Conservation (phyloP, 495 filamentous ascomycete genomes). For the Penicillium simplicissimum region DNA sequence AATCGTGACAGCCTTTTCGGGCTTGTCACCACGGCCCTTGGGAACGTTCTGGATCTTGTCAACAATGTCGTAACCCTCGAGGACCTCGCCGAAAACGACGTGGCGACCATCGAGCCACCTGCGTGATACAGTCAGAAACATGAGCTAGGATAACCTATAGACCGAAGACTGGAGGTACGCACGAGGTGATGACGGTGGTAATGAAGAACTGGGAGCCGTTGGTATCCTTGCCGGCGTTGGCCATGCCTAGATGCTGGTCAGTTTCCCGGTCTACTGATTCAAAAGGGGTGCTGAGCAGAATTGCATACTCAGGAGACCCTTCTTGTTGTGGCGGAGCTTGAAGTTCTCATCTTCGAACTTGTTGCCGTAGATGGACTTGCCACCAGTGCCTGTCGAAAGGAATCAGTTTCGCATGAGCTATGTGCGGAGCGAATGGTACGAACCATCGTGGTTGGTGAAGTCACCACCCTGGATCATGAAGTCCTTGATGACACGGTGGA, state of each 20-base stretch:
- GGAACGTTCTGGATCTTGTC: slow-evolving; percentile 79
- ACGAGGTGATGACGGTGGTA: slow-evolving; percentile 81
- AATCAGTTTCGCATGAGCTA: slow-evolving; percentile 14
- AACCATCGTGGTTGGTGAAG: slow-evolving; percentile 90
- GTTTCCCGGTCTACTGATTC: slow-evolving; percentile 8
- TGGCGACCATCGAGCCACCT: slow-evolving; percentile 89
- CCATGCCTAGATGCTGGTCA: slow-evolving; percentile 72
- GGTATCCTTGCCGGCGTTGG: slow-evolving; percentile 96
- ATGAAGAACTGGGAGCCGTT: slow-evolving; percentile 99
- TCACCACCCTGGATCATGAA: slow-evolving; percentile 99
- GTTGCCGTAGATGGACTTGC: slow-evolving; percentile 95
- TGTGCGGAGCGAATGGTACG: slow-evolving; percentile 2
- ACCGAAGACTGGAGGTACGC: slow-evolving; percentile 33
- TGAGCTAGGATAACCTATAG: neutral
- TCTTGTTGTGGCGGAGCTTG: slow-evolving; percentile 86
- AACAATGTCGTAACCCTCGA: slow-evolving; percentile 90
- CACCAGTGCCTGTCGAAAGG: slow-evolving; percentile 68
- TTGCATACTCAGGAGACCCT: slow-evolving; percentile 59
- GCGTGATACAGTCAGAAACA: neutral
- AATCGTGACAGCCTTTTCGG: slow-evolving; percentile 77
- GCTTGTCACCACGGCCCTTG: slow-evolving; percentile 74
- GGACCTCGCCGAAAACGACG: slow-evolving; percentile 89
- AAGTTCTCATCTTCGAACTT: slow-evolving; percentile 99
- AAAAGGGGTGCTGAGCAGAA: neutral
- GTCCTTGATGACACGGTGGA: slow-evolving; percentile 97